Evolutionary conservation across 2,329 filamentous ascomycete species (phyloP).

Genomic region (Myriosclerotinia curreyana): DNA sequence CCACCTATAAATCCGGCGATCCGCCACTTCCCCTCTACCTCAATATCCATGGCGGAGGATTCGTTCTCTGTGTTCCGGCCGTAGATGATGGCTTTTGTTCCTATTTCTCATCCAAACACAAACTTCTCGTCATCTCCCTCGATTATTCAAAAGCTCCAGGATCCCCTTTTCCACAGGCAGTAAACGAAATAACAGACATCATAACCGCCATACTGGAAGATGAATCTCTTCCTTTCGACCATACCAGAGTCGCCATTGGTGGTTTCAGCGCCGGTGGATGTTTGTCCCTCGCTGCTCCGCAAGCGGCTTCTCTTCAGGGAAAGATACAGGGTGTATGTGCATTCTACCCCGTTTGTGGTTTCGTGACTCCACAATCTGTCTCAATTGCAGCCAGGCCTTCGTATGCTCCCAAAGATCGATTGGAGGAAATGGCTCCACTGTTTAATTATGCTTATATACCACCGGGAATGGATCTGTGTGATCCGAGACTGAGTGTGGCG

Average conservation of each 20-base stretch:
- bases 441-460: conserved; percentile 30
- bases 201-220: conserved; percentile 45
- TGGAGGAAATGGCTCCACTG: conserved; percentile 22
- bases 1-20: conserved; percentile 13
- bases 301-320: conserved; percentile 39
- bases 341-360: conserved; percentile 47
- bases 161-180: conserved; percentile 44
- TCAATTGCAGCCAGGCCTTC: conserved; percentile 36
- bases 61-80: conserved; percentile 44
- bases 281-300: conserved; percentile 44
- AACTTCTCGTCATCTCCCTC: conserved; percentile 47
- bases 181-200: conserved; percentile 47
- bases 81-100: conserved; percentile 48
- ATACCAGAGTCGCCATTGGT: conserved; percentile 42
- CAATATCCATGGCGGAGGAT: conserved; percentile 52
- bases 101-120: conserved; percentile 42
- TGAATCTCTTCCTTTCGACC: conserved; percentile 46
- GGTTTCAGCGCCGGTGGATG: conserved; percentile 53
- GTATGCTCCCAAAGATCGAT: conserved; percentile 24
- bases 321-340: conserved; percentile 42
- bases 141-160: conserved; percentile 50
- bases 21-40: conserved; percentile 39
- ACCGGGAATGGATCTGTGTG: conserved; percentile 25
- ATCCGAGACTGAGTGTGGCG: conserved; percentile 27
- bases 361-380: conserved; percentile 35